Evolutionary conservation across 2,329 filamentous ascomycete genomes (phyloP), one percentile per base, ranked within the genome.

Genomic region (Mollisiaceae sp.): DNA sequence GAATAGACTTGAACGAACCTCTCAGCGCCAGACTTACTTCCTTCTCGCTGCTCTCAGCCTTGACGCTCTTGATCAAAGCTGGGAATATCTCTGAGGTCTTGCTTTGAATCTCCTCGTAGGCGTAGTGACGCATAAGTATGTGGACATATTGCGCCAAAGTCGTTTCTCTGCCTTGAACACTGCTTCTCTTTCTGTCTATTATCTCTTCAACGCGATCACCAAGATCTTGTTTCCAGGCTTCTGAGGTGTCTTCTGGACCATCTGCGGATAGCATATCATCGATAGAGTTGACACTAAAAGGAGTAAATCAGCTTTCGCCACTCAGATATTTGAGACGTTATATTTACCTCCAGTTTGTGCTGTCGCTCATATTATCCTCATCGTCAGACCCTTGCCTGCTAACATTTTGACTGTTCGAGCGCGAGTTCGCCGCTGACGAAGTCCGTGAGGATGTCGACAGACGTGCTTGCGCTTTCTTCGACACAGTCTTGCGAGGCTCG

Each of bases 101-200:
- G 4, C 75, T 73, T 68, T 85, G 79, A 27, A 91, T 82, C 57
- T 88, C 83, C 22, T 88, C 86, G 59, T 83, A 81, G 2, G 86
- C 83, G 75, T 86, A 91, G 69, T 88, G 86, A 36, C 82, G 82
- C 72, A 86, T 89, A 60, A 91, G 78, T 56, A 88, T 82, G 63
- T 86, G 82, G 60, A 82, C 82, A 75, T 88, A 91, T 6, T 80
- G 79, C 41, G 80, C 79, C 60, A 91, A 79, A 43, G 82, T 82
- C 55, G 86, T 81, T 72, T 91, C 88, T 62, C 90, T 83, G 35
- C 88, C 86, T 65, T 88, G 83, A 12, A 82, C 83, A 67, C 84
- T 90, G 75, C 86, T 89, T 69, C 88, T 84, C 80, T 91, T 92
- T 70, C 88, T 84, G 71, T 91, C 87, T 63, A 87, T 81, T 47